Evolutionary conservation across 148 eudicot species (phyloP).

Genomic region (Silene latifolia): DNA sequence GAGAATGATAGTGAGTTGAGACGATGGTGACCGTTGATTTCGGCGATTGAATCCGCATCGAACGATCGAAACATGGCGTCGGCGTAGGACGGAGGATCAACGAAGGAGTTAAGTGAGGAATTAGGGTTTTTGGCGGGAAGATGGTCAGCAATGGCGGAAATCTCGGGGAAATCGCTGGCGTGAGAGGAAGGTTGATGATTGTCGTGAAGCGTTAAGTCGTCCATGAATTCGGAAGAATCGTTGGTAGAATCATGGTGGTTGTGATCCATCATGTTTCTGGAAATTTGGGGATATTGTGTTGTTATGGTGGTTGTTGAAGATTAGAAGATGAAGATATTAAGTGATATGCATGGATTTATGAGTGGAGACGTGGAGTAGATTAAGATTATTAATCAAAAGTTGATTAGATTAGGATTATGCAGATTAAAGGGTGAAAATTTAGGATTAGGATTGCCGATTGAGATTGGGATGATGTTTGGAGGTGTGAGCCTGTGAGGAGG

Average conservation of each 20-base stretch:
- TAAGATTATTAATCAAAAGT: background rate
- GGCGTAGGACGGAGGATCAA: slow-evolving; percentile 93
- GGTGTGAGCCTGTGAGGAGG: background rate
- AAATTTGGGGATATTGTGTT: slow-evolving; percentile 16
- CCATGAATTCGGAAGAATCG: slow-evolving; percentile 28
- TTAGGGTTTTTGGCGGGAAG: slow-evolving; percentile 35
- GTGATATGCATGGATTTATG: background rate
- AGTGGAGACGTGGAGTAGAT: background rate
- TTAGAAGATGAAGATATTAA: background rate
- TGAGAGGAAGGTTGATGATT: background rate
- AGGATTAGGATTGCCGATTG: too few species aligned
- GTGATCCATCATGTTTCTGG: slow-evolving; percentile 30
- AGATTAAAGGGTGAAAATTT: too few species aligned
- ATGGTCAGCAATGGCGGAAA: slow-evolving; percentile 48
- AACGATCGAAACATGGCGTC: slow-evolving; percentile 85
- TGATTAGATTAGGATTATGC: background rate
- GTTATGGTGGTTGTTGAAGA: background rate
- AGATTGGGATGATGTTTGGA: background rate
- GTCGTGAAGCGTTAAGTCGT: slow-evolving; percentile 16
- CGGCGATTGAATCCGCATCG: slow-evolving; percentile 47
- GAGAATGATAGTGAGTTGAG: slow-evolving; percentile 17
- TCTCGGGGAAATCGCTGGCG: slow-evolving; percentile 23
- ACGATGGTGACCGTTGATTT: slow-evolving; percentile 42
- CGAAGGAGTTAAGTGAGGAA: slow-evolving; percentile 53
- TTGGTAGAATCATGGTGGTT: slow-evolving; percentile 24